These are phyloP conservation scores for Tetrapyrgos nigripes DNA, from an alignment of 1,284 basidiomycete species.

Conservation along the genomic window DNA sequence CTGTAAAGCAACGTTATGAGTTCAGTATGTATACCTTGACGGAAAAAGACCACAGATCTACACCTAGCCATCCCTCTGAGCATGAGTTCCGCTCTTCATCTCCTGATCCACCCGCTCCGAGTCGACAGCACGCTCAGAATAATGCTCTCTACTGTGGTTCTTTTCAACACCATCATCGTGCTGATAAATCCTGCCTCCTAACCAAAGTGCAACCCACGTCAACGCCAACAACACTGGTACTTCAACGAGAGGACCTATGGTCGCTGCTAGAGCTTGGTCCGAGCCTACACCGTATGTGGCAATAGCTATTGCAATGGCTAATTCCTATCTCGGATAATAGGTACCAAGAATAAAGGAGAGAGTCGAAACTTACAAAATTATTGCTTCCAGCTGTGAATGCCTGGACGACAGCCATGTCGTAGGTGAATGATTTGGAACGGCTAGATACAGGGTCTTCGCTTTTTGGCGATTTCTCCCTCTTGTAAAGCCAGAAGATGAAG, in stretches of 20 bases:
- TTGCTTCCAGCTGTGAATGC: constrained; percentile 65
- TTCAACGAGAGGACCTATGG: constrained; percentile 81
- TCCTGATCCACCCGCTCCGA: too few species aligned
- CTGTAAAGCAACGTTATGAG: too few species aligned
- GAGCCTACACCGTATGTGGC: constrained; percentile 79
- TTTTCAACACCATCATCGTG: too few species aligned
- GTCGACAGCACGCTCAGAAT: too few species aligned
- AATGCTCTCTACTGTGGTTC: too few species aligned
- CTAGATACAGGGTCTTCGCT: constrained; percentile 8
- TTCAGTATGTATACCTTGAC: too few species aligned
- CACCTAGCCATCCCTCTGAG: too few species aligned
- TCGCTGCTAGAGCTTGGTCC: constrained; percentile 79
- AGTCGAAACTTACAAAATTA: constrained; percentile 49
- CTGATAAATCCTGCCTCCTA: not conserved
- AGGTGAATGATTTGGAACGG: constrained; percentile 48
- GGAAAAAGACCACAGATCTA: too few species aligned
- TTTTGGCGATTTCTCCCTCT: constrained; percentile 21
- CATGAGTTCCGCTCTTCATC: too few species aligned
- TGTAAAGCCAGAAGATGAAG: constrained; percentile 55
- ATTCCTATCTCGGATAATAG: too few species aligned
- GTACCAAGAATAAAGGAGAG: not conserved
- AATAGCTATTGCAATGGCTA: constrained; percentile 86
- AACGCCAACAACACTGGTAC: constrained; percentile 79
- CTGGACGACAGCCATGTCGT: constrained; percentile 76
- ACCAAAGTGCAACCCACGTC: constrained; percentile 72